Evolutionary conservation across 2,329 filamentous ascomycete species (phyloP).

Genomic region (Scleromitrula shiraiana): DNA sequence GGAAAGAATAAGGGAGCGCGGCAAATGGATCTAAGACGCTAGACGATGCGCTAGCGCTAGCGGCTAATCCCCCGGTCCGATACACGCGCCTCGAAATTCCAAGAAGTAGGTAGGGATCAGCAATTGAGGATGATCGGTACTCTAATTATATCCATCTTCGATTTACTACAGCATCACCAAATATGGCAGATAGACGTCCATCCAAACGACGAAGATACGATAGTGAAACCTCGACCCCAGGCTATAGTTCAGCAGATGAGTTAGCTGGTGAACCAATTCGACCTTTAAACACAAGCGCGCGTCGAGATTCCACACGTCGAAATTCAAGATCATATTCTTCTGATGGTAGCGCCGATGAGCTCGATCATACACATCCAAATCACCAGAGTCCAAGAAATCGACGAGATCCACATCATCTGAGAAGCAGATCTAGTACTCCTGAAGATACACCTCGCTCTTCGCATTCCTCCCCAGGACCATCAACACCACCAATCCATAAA

Average conservation of each 20-base stretch:
- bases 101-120: no score
- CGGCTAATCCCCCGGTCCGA: no score
- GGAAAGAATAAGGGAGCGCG: no score
- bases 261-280: constrained; percentile 25
- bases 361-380: constrained; percentile 23
- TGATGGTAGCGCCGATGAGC: constrained; percentile 24
- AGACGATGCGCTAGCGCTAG: no score
- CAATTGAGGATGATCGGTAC: no score
- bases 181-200: constrained; percentile 16
- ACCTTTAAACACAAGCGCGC: constrained; percentile 26
- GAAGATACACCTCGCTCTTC: constrained; percentile 20
- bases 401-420: constrained; percentile 5
- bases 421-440: constrained; percentile 19
- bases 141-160: constrained; percentile 18
- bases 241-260: constrained; percentile 41
- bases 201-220: constrained; percentile 28
- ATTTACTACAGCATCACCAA: constrained; percentile 14
- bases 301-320: constrained; percentile 17
- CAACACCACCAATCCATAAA: constrained; percentile 19
- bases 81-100: no score
- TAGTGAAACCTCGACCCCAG: constrained; percentile 33
- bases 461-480: constrained; percentile 18
- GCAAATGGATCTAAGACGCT: no score
- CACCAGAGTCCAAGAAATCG: constrained; percentile 8
- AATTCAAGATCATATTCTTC: constrained; percentile 20